Evolutionary conservation across 257 asterid genomes (phyloP).

Genomic region (Phtheirospermum japonicum): DNA sequence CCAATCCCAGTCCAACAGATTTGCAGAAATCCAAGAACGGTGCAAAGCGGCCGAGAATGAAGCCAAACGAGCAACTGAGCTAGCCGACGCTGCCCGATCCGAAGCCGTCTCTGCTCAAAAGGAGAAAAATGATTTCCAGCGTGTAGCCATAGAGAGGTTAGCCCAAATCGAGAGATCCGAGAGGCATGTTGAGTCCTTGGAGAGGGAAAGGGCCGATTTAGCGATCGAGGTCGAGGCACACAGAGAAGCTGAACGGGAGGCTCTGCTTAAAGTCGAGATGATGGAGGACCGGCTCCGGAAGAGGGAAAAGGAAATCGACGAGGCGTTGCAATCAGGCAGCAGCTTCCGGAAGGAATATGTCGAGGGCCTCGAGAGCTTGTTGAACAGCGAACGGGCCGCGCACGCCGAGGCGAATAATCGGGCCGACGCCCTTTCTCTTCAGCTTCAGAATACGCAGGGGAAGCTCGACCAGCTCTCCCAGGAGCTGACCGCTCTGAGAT

Average conservation of each 20-base stretch:
- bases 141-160: conserved; percentile 73
- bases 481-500: conserved; percentile 61
- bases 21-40: conserved; percentile 79
- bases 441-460: conserved; percentile 82
- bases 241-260: conserved; percentile 73
- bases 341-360: conserved; percentile 73
- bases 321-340: conserved; percentile 62
- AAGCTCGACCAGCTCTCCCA: conserved; percentile 74
- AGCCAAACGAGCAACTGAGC: conserved; percentile 75
- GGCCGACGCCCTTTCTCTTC: conserved; percentile 81
- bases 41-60: conserved; percentile 81
- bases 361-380: conserved; percentile 65
- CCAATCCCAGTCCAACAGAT: conserved; percentile 58
- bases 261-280: conserved; percentile 50
- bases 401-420: conserved; percentile 81
- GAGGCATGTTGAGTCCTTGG: conserved; percentile 65
- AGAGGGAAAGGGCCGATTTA: conserved; percentile 64
- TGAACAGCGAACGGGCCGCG: conserved; percentile 81
- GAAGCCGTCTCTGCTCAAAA: conserved; percentile 86
- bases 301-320: conserved; percentile 73
- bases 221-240: conserved; percentile 49
- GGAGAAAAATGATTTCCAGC: conserved; percentile 71
- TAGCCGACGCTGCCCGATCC: conserved; percentile 90
- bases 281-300: conserved; percentile 73
- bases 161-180: conserved; percentile 78